Conservation (phyloP, 345 rosid species). For the Bruguiera parviflora region DNA sequence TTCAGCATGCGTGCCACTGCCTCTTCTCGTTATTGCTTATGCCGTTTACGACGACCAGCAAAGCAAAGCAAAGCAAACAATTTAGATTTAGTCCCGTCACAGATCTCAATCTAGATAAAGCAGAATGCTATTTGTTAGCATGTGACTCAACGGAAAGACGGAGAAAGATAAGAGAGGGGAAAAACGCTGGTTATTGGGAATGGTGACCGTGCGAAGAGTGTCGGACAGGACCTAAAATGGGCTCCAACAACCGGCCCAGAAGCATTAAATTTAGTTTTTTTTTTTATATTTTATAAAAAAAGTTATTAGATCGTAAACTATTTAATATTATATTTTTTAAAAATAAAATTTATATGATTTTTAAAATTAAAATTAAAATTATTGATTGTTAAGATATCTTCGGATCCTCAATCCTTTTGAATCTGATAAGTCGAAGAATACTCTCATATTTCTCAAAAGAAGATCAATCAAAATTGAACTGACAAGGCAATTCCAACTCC, state of each 20-base stretch:
- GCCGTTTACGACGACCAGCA: not conserved
- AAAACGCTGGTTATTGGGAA: not conserved
- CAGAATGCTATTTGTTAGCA: not conserved
- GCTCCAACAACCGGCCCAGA: not conserved
- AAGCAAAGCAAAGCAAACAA: not conserved
- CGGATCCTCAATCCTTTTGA: not conserved
- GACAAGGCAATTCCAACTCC: too few species aligned
- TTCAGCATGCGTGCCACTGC: too few species aligned
- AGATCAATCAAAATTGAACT: too few species aligned
- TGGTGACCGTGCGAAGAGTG: constrained; percentile 28
- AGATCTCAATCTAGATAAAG: not conserved
- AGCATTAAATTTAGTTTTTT: not conserved
- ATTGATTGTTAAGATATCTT: too few species aligned
- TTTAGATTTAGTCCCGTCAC: too few species aligned
- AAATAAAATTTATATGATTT: too few species aligned
- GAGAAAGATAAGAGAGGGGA: too few species aligned
- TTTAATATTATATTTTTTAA: not conserved
- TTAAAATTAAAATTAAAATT: too few species aligned
- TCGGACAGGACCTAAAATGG: not conserved
- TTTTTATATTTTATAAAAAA: not conserved
- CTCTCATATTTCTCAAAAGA: too few species aligned
- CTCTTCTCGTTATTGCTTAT: not conserved
- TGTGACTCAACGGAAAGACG: not conserved
- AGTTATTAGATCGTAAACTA: not conserved
- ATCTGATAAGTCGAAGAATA: too few species aligned